A percentile compares a stretch with the other conserved stretches of the same genome.
Conservation (phyloP, 345 rosid genomes). For the Eucalyptus curtisii region DNA sequence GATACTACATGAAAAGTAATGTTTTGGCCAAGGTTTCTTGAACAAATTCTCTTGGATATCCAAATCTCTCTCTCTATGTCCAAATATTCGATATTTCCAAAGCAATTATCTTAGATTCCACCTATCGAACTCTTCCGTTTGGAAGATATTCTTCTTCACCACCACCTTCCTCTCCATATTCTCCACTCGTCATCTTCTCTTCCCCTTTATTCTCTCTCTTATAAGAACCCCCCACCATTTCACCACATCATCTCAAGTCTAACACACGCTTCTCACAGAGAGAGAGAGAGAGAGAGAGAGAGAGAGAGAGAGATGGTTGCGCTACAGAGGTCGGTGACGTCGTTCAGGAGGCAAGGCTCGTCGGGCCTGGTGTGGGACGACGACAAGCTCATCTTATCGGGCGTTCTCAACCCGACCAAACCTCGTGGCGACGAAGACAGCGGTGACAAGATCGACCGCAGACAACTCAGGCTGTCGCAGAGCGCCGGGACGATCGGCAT, state of each 20-base stretch:
- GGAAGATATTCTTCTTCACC: neutral
- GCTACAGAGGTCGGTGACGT: slow-evolving; percentile 56
- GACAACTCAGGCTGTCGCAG: neutral
- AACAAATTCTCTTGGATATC: neutral
- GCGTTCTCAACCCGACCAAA: slow-evolving; percentile 11
- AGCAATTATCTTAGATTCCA: neutral
- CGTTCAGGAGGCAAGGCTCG: slow-evolving; percentile 85
- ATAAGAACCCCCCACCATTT: neutral
- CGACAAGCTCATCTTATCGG: slow-evolving; percentile 18
- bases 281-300: neutral
- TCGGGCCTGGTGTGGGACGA: slow-evolving; percentile 81
- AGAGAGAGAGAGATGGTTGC: slow-evolving; percentile 5
- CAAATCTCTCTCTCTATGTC: neutral
- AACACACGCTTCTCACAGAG: neutral
- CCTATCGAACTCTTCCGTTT: neutral
- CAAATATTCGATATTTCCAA: neutral
- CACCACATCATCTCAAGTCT: neutral
- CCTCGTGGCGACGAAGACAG: neutral
- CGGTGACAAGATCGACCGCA: neutral
- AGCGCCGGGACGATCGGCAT: neutral
- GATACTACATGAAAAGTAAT: neutral
- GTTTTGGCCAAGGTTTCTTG: neutral
- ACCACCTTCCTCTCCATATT: neutral
- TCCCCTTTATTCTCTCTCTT: neutral
- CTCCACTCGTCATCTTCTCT: neutral